These are phyloP conservation scores for Entomortierella chlamydospora DNA, from an alignment of 192 early-diverging fungal species.

Conservation along the genomic window DNA sequence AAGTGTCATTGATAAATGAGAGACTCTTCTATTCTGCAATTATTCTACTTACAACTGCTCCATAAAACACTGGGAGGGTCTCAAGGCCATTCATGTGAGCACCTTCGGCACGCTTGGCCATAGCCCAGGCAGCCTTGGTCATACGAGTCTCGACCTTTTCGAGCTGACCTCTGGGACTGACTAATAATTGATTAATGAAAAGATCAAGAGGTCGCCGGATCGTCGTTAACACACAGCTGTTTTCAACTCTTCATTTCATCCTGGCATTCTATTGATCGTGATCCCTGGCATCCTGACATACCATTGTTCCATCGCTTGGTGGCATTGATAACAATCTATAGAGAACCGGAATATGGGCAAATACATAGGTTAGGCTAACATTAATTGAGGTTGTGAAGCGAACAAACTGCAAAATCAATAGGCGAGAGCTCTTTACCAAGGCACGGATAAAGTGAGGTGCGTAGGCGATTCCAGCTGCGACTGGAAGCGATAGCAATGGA, in stretches of 20 bases:
- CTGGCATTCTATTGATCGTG: too few relatives aligned
- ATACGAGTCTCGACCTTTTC: slow-evolving; percentile 44
- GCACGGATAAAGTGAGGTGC: slow-evolving; percentile 46
- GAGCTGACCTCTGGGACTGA: slow-evolving; percentile 51
- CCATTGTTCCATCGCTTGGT: slow-evolving; percentile 55
- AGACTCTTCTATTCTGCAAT: too few relatives aligned
- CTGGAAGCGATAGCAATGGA: slow-evolving; percentile 42
- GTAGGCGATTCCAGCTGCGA: slow-evolving; percentile 47
- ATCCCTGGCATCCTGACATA: slow-evolving; percentile 10
- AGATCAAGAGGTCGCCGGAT: too few relatives aligned
- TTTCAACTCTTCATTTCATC: too few relatives aligned
- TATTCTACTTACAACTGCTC: slow-evolving; percentile 47
- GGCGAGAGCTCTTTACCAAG: slow-evolving; percentile 9
- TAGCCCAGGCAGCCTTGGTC: slow-evolving; percentile 42
- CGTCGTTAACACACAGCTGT: too few relatives aligned
- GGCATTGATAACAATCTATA: slow-evolving; percentile 36
- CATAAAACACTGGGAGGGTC: slow-evolving; percentile 47
- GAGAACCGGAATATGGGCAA: too few relatives aligned
- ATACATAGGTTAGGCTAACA: too few relatives aligned
- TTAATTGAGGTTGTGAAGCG: too few relatives aligned
- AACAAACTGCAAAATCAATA: too few relatives aligned
- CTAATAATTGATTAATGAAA: neutral
- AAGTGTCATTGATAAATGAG: too few relatives aligned
- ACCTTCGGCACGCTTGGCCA: slow-evolving; percentile 56
- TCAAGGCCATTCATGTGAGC: slow-evolving; percentile 55